These are phyloP conservation scores for Osmanthus fragrans DNA, from an alignment of 257 asterid species.

Conservation along the genomic window DNA sequence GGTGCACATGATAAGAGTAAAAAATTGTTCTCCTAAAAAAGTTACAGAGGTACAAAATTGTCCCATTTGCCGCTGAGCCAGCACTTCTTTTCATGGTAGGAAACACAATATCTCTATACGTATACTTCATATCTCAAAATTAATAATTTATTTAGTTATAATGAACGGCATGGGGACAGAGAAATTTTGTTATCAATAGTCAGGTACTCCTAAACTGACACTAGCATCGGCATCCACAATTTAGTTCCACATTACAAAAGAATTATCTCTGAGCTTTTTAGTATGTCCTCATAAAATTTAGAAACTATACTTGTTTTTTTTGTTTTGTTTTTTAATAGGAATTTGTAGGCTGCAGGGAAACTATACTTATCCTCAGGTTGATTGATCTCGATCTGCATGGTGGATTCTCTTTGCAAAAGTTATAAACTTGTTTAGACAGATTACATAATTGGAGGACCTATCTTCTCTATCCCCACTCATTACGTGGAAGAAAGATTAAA, in stretches of 20 bases:
- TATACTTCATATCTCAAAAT: not conserved
- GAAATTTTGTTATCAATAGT: too few species aligned
- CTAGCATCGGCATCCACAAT: not conserved
- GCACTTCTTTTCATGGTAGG: not conserved
- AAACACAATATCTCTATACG: not conserved
- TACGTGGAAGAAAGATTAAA: not conserved
- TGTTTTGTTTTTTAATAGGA: too few species aligned
- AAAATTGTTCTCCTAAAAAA: not conserved
- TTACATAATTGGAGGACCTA: not conserved
- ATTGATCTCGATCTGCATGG: not conserved
- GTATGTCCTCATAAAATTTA: not conserved
- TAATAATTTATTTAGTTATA: too few species aligned
- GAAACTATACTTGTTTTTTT: not conserved
- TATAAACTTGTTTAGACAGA: not conserved
- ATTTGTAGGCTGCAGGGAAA: not conserved
- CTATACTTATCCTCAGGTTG: not conserved
- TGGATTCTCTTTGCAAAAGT: not conserved
- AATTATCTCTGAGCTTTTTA: too few species aligned
- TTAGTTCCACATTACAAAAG: too few species aligned
- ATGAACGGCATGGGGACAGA: too few species aligned
- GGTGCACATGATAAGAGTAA: not conserved
- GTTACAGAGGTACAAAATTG: not conserved
- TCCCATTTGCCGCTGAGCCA: not conserved
- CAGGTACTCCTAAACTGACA: too few species aligned
- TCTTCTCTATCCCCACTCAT: not conserved